A percentile compares a stretch with the other conserved stretches of the same genome.
These are phyloP conservation scores for Stemphylium vesicarium DNA, from an alignment of 2,329 filamentous ascomycete genomes.

Conservation along the genomic window DNA sequence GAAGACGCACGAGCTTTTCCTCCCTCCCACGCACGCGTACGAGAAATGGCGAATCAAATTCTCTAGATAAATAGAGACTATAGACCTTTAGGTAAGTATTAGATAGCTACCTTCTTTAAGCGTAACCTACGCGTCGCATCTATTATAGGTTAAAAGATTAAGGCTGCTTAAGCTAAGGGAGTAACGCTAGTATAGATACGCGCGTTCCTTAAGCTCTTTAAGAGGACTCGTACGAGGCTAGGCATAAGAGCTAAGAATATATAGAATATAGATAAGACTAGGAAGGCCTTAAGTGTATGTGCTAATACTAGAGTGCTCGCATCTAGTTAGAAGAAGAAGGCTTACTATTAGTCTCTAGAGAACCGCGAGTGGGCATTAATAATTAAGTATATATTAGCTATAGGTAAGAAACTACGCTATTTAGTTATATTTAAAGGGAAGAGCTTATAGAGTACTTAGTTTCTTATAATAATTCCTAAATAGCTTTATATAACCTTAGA, in stretches of 20 bases:
- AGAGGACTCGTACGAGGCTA: constrained; percentile 3
- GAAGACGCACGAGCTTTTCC: too few relatives aligned
- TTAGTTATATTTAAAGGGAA: too few relatives aligned
- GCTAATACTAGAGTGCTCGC: constrained; percentile 9
- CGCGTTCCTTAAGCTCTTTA: too few relatives aligned
- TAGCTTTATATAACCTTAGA: constrained; percentile 3
- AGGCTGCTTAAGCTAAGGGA: too few relatives aligned
- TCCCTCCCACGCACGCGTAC: constrained; percentile 11
- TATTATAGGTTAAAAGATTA: too few relatives aligned
- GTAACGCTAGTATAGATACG: too few relatives aligned
- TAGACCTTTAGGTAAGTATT: neutral
- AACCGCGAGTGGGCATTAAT: too few relatives aligned
- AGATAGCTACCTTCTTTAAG: neutral
- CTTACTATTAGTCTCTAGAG: too few relatives aligned
- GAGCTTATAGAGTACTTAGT: constrained; percentile 4
- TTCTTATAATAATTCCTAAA: neutral
- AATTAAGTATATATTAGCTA: too few relatives aligned
- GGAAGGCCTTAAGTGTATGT: constrained; percentile 13
- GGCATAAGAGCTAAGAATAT: constrained; percentile 1
- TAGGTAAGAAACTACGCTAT: too few relatives aligned
- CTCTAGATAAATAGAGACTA: neutral
- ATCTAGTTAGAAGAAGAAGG: constrained; percentile 13
- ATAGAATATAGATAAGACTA: neutral
- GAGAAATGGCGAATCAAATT: constrained; percentile 20
- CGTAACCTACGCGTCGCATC: neutral